A percentile compares a stretch with the other conserved stretches of the same genome.
phyloP scores from a whole-genome alignment of 2,329 filamentous ascomycete species.

The Chaetomium sp. region DNA sequence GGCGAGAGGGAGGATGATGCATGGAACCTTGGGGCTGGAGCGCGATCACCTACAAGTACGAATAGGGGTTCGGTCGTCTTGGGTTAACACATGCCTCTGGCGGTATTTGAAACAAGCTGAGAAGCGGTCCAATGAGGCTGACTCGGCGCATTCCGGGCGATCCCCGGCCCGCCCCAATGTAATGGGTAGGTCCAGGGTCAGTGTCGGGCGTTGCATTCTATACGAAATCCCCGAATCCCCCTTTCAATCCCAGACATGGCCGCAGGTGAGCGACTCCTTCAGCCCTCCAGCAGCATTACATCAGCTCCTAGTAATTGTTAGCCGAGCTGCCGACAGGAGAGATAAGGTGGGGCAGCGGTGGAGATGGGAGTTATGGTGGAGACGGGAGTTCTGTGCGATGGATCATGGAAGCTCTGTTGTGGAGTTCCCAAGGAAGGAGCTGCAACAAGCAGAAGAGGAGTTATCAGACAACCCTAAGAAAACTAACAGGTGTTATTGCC shows the following conservation, averaged over 20 bases:
- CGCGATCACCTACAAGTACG: no score
- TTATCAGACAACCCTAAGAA: no score
- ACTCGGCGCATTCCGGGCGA: neutral
- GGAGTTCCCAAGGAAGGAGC: neutral
- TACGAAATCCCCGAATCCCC: neutral
- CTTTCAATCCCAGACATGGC: neutral
- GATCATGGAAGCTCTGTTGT: neutral
- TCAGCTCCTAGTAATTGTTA: no score
- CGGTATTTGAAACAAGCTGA: neutral
- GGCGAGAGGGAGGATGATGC: neutral
- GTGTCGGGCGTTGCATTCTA: neutral
- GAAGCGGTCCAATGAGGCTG: neutral
- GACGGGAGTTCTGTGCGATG: neutral
- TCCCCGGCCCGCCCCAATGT: neutral
- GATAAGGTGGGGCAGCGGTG: no score
- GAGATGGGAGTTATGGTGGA: no score
- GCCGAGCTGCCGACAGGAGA: no score
- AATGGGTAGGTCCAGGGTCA: no score
- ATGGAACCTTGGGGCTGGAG: neutral
- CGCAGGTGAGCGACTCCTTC: neutral
- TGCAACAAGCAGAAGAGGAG: no score
- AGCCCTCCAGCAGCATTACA: no score
- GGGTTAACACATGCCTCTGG: no score
- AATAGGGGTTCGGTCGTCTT: neutral
- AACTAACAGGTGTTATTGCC: no score